Base-by-base conservation (phyloP, 148 eudicot species). In the Vaccinium macrocarpon region DNA sequence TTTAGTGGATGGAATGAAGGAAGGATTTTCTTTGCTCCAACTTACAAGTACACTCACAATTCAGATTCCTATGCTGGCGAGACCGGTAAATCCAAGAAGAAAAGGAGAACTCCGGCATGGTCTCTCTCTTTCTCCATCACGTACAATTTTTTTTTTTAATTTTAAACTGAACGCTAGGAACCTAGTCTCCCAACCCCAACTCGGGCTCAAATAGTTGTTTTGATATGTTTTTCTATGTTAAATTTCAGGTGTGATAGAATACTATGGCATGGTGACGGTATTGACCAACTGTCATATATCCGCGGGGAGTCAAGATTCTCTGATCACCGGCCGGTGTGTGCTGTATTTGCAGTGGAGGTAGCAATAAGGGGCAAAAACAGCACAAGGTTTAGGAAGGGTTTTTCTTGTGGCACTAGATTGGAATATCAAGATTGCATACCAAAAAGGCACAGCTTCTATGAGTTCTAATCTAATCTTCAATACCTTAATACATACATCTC, bases 21-120 rank as follows among this genome's bases (percentile, higher is more conserved):
- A 16, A 82, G 82, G 49, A 92, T 94, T 8, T 79, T 83, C 70
- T 94, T 94, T 73, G 94, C 95, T 35, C 97, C 97, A 0, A 94
- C 97, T 77, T 96, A 96, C 88, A 96, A 96, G 76, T 96, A 93
- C 89, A 87, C 94, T 2, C 93, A 90, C 8, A 93, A 96, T 80
- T 94, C 98, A 51, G 98, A 96, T 81, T 86, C 89, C 42, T 96
- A 94, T 32, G 91, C 94, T 0, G 98, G 98, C 68, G 98, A 94
- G 81, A 77, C 80, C 12, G 82, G 82, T 19, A 94, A 94, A 78
- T 92, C 95, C 50, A 96, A 96, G 91, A 93, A 90, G 78, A 94
- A 93, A 86, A 85, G 98, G 16, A 86, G 98, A 62, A 94, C 98
- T 7, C 98, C 98, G 25, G 94, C 98, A 25, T 94, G 98, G 97